phyloP scores from a whole-genome alignment of 192 early-diverging fungal genomes.

The Rhizophagus clarus region DNA sequence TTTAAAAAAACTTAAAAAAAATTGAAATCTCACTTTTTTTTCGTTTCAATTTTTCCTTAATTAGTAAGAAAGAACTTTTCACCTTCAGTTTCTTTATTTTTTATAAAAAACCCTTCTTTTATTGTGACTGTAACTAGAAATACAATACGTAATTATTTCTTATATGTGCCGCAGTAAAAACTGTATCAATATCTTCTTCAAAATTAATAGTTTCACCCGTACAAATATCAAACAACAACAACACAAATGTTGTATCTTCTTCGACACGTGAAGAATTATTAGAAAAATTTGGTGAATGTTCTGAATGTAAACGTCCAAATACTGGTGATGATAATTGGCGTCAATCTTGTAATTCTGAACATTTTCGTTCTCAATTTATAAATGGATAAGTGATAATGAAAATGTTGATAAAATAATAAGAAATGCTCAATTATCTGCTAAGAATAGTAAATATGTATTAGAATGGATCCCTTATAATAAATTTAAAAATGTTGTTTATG shows the following conservation, averaged over 20 bases:
- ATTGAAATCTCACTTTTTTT: too few relatives aligned
- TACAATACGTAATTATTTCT: too few relatives aligned
- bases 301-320: neutral
- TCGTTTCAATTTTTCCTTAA: too few relatives aligned
- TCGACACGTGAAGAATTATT: neutral
- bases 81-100: too few relatives aligned
- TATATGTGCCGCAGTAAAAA: too few relatives aligned
- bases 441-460: neutral
- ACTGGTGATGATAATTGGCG: neutral
- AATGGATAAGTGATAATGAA: conserved; percentile 9
- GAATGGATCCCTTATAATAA: conserved; percentile 27
- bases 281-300: neutral
- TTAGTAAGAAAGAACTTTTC: too few relatives aligned
- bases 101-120: too few relatives aligned
- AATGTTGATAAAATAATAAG: neutral
- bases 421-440: neutral
- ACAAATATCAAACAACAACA: neutral
- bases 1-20: too few relatives aligned
- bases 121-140: too few relatives aligned
- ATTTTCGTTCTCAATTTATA: neutral
- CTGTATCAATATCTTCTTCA: neutral
- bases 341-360: conserved; percentile 1
- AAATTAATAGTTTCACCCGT: neutral
- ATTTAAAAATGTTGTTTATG: conserved; percentile 1
- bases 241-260: neutral